phyloP scores from a whole-genome alignment of 2,329 filamentous ascomycete genomes.

The Rutstroemia sp. region DNA sequence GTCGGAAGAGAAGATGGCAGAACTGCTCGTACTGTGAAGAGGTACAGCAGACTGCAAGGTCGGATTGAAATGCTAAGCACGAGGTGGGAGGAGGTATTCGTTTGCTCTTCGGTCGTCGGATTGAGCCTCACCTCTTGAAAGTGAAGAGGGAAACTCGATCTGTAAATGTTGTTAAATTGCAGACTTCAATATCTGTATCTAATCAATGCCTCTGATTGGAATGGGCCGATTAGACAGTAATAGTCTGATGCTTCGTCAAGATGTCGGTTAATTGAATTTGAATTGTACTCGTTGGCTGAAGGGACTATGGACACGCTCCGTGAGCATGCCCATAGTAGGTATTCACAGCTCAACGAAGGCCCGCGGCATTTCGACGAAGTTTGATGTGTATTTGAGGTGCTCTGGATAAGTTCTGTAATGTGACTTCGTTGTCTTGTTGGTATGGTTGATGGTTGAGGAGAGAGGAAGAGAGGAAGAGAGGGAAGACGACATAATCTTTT shows the following conservation, averaged over 20 bases:
- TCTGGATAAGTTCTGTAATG: conserved; percentile 35
- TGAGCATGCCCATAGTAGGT: conserved; percentile 64
- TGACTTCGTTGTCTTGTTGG: conserved; percentile 60
- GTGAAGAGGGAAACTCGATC: conserved; percentile 24
- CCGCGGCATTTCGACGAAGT: conserved; percentile 74
- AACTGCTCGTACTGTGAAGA: no score
- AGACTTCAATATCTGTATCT: conserved; percentile 23
- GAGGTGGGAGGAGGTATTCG: conserved; percentile 1
- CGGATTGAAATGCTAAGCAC: no score
- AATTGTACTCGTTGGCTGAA: conserved; percentile 64
- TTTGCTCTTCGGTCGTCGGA: conserved; percentile 13
- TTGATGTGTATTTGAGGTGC: conserved; percentile 15
- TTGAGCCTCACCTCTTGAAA: conserved; percentile 18
- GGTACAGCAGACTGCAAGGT: no score
- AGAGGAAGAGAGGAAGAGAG: conserved; percentile 18
- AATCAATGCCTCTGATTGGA: conserved; percentile 8
- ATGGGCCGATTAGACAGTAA: conserved; percentile 28
- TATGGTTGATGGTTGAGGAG: conserved; percentile 18
- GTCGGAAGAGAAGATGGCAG: no score
- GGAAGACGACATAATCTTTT: conserved; percentile 13
- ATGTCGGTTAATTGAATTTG: conserved; percentile 40
- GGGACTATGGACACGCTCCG: conserved; percentile 66
- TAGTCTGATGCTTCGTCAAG: conserved; percentile 63
- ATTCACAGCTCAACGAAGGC: conserved; percentile 89
- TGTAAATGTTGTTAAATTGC: conserved; percentile 27